Base-by-base conservation (phyloP, 192 early-diverging fungal species). In the Thamnidium elegans region DNA sequence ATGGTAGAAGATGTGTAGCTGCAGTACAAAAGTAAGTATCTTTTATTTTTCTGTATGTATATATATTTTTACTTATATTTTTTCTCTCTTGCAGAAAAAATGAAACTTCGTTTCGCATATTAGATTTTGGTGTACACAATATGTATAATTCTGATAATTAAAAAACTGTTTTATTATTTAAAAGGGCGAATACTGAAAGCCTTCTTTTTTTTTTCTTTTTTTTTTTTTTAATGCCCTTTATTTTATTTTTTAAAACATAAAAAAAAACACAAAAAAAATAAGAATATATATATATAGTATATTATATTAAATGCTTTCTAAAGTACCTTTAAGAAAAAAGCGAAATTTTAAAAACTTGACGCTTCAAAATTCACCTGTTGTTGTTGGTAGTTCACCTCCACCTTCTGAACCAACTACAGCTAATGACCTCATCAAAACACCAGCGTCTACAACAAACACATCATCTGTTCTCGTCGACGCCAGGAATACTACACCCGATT, bases 1-100 rank as follows among this genome's bases (percentile, higher is more conserved):
- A 97, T 76, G 86, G 91, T 50, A 81, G 85, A 23, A 87, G 84
- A 58, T 97, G 78, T 76, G 91, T 90, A 39, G 94, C 86, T 7
- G 89, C 89, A 7, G 90, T 91, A 21, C 84, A 87, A 52, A 80
- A 89, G 53, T 76, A 68, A 69, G 73, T 71, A 42, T 11, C 44
- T 9, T 26, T 47, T 15, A 7, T 21, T 21, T 39, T 4, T 11
- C 20, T 50, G 7, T 0, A 8, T 19, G 15, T 8, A 26, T 4
- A 23, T n/a, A 61, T 42, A 20, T 34, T 14, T 48, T 9, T 7
- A 11, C 20, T 36, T 60, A 44, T 62, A 50, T 32, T 30, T 51
- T 7, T 59, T 39, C 4, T 36, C 39, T 53, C 54, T 68, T 26
- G 26, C 26, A 75, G 66, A 13, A 74, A 77, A 46, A 62, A 71